Evolutionary conservation across 345 rosid genomes (phyloP), one percentile per base, ranked within the genome.

Genomic region (Dipteronia sinensis): DNA sequence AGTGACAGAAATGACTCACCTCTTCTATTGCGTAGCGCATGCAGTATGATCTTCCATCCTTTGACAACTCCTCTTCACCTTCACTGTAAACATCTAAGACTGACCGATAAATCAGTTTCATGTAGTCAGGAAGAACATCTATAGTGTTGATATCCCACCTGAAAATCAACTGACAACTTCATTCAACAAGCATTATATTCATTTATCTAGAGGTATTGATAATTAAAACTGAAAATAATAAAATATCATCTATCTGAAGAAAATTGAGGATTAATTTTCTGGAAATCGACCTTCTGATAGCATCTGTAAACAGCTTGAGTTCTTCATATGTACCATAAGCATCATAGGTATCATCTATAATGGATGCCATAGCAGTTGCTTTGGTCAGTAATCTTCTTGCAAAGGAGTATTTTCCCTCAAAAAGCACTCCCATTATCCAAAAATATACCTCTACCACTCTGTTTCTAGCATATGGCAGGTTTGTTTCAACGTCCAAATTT

Each of bases 301-400:
- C 87, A 11, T 27, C 6, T 0, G 78, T 76, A 23, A 82, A 80
- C 22, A 67, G 73, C n/a, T 65, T 67, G 34, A 83, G 76, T 47
- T 85, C 88, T 15, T 87, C 80, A 13, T 20, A 4, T 20, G 81
- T 81, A 8, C 77, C 89, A 73, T 79, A 79, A 1, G 27, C 81
- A 69, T 87, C 85, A 29, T 67, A 85, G 1, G 69, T 76, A 34
- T 79, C 79, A 7, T 87, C 79, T 0, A 83, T 51, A 19, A 85
- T 29, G 0, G 82, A 65, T 8, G 58, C 1, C 44, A 79, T 25
- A 3, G 72, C 79, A 20, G 73, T 69, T 0, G 83, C 76, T 83
- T 81, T 81, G 27, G 87, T 67, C 0, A 79, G 0, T 0, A 81
- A 31, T 11, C 10, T 75, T 49, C 89, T 77, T 2, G 73, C 75